phyloP scores from a whole-genome alignment of 2,329 filamentous ascomycete genomes.

The Neofusicoccum sp. region DNA sequence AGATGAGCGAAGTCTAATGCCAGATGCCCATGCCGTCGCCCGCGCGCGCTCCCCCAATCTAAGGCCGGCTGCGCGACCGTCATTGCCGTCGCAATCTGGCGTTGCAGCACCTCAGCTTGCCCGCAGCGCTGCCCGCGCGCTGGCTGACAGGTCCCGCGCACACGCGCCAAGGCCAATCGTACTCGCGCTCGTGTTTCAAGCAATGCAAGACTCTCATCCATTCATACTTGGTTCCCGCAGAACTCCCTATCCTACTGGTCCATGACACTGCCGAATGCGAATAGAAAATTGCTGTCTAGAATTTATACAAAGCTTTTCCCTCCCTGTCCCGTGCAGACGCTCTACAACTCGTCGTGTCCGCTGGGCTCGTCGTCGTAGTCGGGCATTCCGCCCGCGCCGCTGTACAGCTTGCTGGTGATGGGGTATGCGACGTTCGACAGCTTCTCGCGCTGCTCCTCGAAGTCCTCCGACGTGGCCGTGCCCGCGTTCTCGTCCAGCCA shows the following conservation, averaged over 20 bases:
- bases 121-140: background rate
- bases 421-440: constrained; percentile 94
- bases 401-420: constrained; percentile 97
- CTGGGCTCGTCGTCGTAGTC: constrained; percentile 66
- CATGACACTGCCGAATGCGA: constrained; percentile 1
- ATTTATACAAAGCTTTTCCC: constrained; percentile 15
- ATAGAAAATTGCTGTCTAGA: constrained; percentile 12
- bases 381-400: constrained; percentile 55
- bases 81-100: background rate
- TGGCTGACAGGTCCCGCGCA: background rate
- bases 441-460: constrained; percentile 99
- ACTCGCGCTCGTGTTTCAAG: background rate
- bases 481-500: constrained; percentile 96
- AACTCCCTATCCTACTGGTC: constrained; percentile 13
- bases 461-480: constrained; percentile 85
- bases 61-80: background rate
- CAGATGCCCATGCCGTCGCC: background rate
- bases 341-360: constrained; percentile 52
- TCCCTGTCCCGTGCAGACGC: background rate
- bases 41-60: no score
- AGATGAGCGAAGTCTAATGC: constrained; percentile 2
- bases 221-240: constrained; percentile 6
- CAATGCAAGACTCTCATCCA: constrained; percentile 16
- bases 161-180: background rate
- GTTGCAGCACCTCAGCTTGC: background rate